Base-by-base conservation (phyloP, 2,329 filamentous ascomycete species). In the Sporothrix humicola region DNA sequence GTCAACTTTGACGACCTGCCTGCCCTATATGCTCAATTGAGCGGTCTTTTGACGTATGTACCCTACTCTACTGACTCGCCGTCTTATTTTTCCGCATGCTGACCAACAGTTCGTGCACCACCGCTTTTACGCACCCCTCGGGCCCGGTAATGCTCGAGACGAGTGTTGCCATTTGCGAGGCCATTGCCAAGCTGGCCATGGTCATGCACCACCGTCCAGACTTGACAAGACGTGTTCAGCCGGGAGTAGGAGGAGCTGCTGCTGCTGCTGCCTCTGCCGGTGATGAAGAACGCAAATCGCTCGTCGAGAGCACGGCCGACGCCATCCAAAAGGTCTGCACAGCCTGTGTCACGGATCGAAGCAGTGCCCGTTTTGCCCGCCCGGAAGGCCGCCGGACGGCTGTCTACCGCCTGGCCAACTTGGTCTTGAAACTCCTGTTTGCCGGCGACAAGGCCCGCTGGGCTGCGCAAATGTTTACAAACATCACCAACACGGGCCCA, bases 241-340 rank as follows among this genome's bases (percentile, higher is more conserved):
- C 46, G n/a, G 44, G n/a, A 83, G 83, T 76, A 77, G 68, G 52
- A 1, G 71, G 44, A 5, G 71, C 79, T 63, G 80, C 82, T 46
- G 79, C 82, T 13, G 84, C 88, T 15, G 85, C 86, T 9, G 66
- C 48, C 8, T 46, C 54, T 3, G 48, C 26, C 7, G 66, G 48
- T 9, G 90, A 91, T 37, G 90, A 92, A 71, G 89, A 90, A 77
- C 89, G 92, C 77, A 94, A 90, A 79, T 89, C 94, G 1, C 87
- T 98, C 56, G 93, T 95, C 12, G 95, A 97, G 81, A 90, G 91
- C 37, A 94, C 94, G 1, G 94, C 94, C 20, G 95, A 98, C 79
- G 92, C 93, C 69, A 92, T 98, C 74, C 92, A 97, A 75, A 93
- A 94, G 80, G 94, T 95, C 26, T 97, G 98, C 79, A 96, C 93